A percentile compares a stretch with the other conserved stretches of the same genome.
Evolutionary conservation across 2,329 filamentous ascomycete genomes (phyloP).

Genomic region (Trichophyton verrucosum): DNA sequence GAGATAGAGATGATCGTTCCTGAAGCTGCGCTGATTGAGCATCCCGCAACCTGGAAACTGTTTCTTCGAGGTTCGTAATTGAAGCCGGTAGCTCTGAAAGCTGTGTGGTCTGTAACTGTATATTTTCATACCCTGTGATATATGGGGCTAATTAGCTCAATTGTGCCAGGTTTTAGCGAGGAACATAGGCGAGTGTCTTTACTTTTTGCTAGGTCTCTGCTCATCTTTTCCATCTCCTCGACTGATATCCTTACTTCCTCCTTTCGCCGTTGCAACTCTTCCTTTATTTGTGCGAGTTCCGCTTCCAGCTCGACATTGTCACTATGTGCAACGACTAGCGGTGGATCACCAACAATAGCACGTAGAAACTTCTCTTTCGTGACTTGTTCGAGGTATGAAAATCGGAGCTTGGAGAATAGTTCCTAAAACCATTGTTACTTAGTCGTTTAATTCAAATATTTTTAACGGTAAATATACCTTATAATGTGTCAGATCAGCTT

Average conservation of each 20-base stretch:
- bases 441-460: neutral
- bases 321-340: slow-evolving; percentile 65
- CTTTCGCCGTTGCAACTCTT: slow-evolving; percentile 66
- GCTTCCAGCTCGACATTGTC: slow-evolving; percentile 71
- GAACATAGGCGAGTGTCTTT: slow-evolving; percentile 16
- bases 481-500: slow-evolving; percentile 79
- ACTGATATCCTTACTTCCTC: slow-evolving; percentile 63
- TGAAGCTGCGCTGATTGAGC: slow-evolving; percentile 51
- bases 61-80: slow-evolving; percentile 41
- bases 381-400: slow-evolving; percentile 95
- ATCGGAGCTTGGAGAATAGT: slow-evolving; percentile 88
- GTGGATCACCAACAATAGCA: slow-evolving; percentile 80
- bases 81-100: slow-evolving; percentile 40
- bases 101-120: slow-evolving; percentile 41
- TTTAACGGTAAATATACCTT: slow-evolving; percentile 37
- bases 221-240: slow-evolving; percentile 56
- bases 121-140: slow-evolving; percentile 41
- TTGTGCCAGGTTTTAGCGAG: neutral
- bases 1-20: slow-evolving; percentile 31
- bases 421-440: slow-evolving; percentile 39
- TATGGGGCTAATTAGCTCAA: neutral
- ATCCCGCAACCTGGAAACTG: slow-evolving; percentile 40
- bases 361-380: slow-evolving; percentile 97
- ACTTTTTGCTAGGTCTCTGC: slow-evolving; percentile 51
- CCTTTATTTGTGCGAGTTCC: slow-evolving; percentile 58